These are phyloP conservation scores for Boletellus emodensis DNA, from an alignment of 768 basidiomycete species.

Conservation along the genomic window DNA sequence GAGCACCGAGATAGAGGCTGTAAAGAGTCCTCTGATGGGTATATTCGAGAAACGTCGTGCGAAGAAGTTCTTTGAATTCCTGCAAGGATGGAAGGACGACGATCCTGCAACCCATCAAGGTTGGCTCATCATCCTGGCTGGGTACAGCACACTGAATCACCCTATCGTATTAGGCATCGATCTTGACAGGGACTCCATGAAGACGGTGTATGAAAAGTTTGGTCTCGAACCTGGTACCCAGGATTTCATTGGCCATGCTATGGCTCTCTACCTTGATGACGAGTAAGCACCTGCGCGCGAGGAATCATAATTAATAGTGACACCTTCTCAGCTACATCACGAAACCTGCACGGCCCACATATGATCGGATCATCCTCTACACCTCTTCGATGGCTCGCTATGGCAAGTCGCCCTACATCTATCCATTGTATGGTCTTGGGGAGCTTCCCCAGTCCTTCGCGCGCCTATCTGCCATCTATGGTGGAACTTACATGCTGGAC, in stretches of 20 bases:
- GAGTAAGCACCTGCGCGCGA: conserved; percentile 54
- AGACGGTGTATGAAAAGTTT: conserved; percentile 92
- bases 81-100: conserved; percentile 93
- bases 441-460: conserved; percentile 99
- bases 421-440: conserved; percentile 97
- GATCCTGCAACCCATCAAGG: conserved; percentile 98
- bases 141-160: conserved; percentile 1
- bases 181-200: conserved; percentile 90
- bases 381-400: conserved; percentile 98
- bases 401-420: conserved; percentile 99
- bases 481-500: conserved; percentile 99
- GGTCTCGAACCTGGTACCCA: conserved; percentile 96
- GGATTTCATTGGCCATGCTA: conserved; percentile 98
- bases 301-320: conserved; percentile 6
- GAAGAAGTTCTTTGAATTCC: conserved; percentile 97
- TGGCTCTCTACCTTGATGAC: conserved; percentile 97
- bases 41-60: conserved; percentile 97
- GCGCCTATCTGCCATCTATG: conserved; percentile 96
- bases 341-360: conserved; percentile 84
- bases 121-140: conserved; percentile 28
- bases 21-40: conserved; percentile 95
- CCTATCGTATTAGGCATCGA: conserved; percentile 57
- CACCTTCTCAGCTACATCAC: conserved; percentile 71
- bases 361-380: conserved; percentile 95
- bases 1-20: conserved; percentile 95